Percentiles rank a stretch among this genome's conserved stretches.
These are phyloP conservation scores for Teratosphaeria pseudoeucalypti DNA, from an alignment of 2,329 filamentous ascomycete genomes.

Conservation along the genomic window DNA sequence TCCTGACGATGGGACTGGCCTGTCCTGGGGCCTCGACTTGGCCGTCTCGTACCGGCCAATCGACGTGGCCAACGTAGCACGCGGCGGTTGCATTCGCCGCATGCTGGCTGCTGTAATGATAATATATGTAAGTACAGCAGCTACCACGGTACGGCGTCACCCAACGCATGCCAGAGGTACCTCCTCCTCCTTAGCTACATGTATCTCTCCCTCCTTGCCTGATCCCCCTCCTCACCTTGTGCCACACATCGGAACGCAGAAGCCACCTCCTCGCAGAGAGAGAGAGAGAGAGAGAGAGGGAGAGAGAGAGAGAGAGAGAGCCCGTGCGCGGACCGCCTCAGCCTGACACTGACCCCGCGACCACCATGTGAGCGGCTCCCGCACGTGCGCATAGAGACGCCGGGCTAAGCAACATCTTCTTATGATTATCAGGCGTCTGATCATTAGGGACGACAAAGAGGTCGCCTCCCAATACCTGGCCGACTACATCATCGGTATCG, in stretches of 20 bases:
- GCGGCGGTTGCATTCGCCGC: background rate
- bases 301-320: background rate
- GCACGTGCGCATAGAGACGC: background rate
- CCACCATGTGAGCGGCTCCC: background rate
- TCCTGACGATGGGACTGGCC: background rate
- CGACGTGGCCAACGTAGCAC: background rate
- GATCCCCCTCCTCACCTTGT: background rate
- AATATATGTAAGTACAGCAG: background rate
- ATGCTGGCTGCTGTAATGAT: background rate
- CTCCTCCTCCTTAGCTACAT: too few relatives aligned
- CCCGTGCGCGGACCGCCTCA: background rate
- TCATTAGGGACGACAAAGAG: conserved; percentile 63
- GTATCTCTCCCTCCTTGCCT: background rate
- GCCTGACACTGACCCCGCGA: background rate
- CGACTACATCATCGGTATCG: conserved; percentile 63
- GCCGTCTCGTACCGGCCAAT: background rate
- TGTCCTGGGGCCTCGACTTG: background rate
- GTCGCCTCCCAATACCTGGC: conserved; percentile 66
- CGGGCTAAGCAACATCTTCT: background rate
- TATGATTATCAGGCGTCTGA: conserved; percentile 56
- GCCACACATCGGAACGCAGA: background rate
- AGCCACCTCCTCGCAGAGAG: background rate
- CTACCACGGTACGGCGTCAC: background rate
- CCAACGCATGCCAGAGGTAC: background rate
- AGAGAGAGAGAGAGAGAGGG: too few relatives aligned